Percentiles rank a stretch among this genome's conserved stretches.
Conservation (phyloP, 2,329 filamentous ascomycete species). For the Alternaria burnsii region DNA sequence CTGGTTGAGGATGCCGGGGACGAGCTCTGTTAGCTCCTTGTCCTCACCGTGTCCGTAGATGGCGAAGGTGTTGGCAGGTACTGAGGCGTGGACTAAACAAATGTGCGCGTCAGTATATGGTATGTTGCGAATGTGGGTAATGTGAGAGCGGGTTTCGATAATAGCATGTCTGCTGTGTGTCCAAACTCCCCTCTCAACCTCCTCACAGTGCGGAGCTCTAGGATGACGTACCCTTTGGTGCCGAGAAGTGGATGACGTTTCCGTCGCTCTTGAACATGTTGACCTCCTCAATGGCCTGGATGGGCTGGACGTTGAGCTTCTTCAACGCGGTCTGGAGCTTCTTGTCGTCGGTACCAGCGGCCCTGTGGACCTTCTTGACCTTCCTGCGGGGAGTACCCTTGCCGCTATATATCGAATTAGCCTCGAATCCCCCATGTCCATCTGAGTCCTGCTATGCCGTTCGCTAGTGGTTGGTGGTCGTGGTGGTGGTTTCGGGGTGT, state of each 20-base stretch:
- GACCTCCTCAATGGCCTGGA: conserved; percentile 99
- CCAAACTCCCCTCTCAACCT: neutral
- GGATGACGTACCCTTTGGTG: conserved; percentile 82
- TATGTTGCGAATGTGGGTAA: neutral
- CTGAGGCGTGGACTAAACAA: conserved; percentile 85
- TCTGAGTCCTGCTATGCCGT: neutral
- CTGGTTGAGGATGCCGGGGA: conserved; percentile 99
- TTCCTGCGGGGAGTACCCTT: conserved; percentile 98
- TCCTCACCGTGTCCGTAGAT: conserved; percentile 99
- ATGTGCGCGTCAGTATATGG: conserved; percentile 19
- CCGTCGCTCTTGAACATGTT: conserved; percentile 99
- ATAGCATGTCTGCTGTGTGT: neutral
- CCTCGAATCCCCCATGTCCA: conserved; percentile 15
- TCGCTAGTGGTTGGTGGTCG: conserved; percentile 1
- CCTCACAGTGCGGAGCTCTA: neutral
- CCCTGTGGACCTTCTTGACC: conserved; percentile 97
- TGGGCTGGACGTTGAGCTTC: conserved; percentile 99
- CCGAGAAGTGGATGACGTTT: conserved; percentile 99
- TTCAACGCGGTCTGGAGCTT: conserved; percentile 97
- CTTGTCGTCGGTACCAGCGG: conserved; percentile 96
- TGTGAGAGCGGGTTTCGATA: neutral
- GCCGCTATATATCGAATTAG: conserved; percentile 67
- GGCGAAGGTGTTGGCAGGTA: conserved; percentile 98
- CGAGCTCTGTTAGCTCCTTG: conserved; percentile 99
- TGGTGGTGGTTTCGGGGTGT: conserved; percentile 11